phyloP scores from a whole-genome alignment of 2,329 filamentous ascomycete genomes.

The Aulographum hederae region DNA sequence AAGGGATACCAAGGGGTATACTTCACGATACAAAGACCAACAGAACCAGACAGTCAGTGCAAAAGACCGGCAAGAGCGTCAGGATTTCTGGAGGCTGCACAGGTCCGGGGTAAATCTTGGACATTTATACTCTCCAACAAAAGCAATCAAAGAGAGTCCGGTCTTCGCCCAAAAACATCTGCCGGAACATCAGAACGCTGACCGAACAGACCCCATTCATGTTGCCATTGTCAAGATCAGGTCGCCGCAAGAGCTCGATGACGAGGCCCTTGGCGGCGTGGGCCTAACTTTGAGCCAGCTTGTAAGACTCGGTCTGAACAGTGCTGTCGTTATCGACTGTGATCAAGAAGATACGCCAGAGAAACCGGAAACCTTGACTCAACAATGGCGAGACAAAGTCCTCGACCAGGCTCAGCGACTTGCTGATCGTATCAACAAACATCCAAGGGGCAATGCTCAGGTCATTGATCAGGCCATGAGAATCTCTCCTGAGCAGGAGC shows the following conservation, averaged over 20 bases:
- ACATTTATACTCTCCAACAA: slow-evolving; percentile 37
- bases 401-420: slow-evolving; percentile 54
- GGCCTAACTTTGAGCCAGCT: slow-evolving; percentile 74
- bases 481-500: slow-evolving; percentile 14
- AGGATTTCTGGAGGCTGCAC: slow-evolving; percentile 10
- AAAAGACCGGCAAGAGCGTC: slow-evolving; percentile 5
- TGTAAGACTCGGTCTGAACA: slow-evolving; percentile 60
- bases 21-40: slow-evolving; percentile 58
- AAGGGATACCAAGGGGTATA: slow-evolving; percentile 78
- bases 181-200: slow-evolving; percentile 15
- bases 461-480: slow-evolving; percentile 41
- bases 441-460: slow-evolving; percentile 49
- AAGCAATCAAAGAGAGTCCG: slow-evolving; percentile 39
- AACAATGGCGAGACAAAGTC: slow-evolving; percentile 23
- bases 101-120: slow-evolving; percentile 40
- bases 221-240: slow-evolving; percentile 76
- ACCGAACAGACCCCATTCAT: slow-evolving; percentile 37
- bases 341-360: slow-evolving; percentile 20
- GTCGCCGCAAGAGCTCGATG: slow-evolving; percentile 50
- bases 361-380: slow-evolving; percentile 13
- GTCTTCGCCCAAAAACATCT: slow-evolving; percentile 35
- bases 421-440: slow-evolving; percentile 53
- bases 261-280: slow-evolving; percentile 53
- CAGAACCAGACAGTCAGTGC: slow-evolving; percentile 3
- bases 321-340: slow-evolving; percentile 69